Base-by-base conservation (phyloP, 176 grass and related monocot species). In the Carex littledalei region DNA sequence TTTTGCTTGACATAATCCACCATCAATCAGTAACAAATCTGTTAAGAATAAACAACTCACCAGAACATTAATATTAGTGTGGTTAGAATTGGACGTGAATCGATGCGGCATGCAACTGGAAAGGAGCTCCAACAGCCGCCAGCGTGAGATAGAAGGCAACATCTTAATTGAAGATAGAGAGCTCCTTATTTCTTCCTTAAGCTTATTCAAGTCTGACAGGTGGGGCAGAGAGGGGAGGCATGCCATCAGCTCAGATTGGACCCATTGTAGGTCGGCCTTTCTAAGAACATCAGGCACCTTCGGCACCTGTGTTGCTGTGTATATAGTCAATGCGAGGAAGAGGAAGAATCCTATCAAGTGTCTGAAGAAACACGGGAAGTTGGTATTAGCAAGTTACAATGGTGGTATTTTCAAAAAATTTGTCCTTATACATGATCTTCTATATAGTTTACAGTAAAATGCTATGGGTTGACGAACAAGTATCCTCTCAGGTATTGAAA, bases 261-360 rank as follows among this genome's bases (percentile, higher is more conserved):
- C 88, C 84, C 91, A 89, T 80, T 90, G 94, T 26, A 94, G 79
- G 76, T 94, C 88, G 54, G 94, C 88, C 21, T 90, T 97, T 86
- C 88, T 90, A 21, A 94, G 86, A 49, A 91, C 73, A 86, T 94
- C 90, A 43, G 94, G 84, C 26, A 88, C 90, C 57, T 80, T 90
- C 16, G 94, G 94, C 63, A 97, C 90, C 89, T 94, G 88, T 13
- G 69, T 94, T 83, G 94, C 92, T 2, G 94, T 94, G 86, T 97
- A 94, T 89, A 97, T 86, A 80, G 94, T 97, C 83, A 97, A 83
- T 79, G 85, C 88, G 45, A 97, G 92, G 79, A 97, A 97, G 71
- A 97, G 89, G 88, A 97, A 94, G 87, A 97, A 97, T 90, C 94
- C 94, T 78, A 94, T 97, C 80, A 97, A 86, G 65, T 97, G 92